Percentiles rank a stretch among this genome's conserved stretches.
phyloP scores from a whole-genome alignment of 495 filamentous ascomycete species.

The Trichoderma parareesei region DNA sequence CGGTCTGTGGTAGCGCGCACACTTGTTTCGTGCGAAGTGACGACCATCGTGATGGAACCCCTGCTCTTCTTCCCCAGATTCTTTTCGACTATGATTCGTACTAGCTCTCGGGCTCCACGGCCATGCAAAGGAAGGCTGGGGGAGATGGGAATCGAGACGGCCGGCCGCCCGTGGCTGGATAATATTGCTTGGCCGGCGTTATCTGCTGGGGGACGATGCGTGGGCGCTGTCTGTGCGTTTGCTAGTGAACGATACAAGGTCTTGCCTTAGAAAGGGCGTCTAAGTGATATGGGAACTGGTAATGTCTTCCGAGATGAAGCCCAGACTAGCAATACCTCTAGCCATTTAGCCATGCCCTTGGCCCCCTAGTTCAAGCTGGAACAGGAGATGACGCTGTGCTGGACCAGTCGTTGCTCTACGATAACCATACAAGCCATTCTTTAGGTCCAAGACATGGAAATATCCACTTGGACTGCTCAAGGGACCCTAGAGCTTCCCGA shows the following conservation, averaged over 20 bases:
- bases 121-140: not conserved
- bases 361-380: not conserved
- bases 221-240: not conserved
- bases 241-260: too few relatives aligned
- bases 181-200: not conserved
- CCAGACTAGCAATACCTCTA: too few relatives aligned
- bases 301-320: too few relatives aligned
- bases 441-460: not conserved
- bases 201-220: not conserved
- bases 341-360: not conserved
- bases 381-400: not conserved
- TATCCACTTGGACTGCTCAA: conserved; percentile 2
- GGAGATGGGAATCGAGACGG: not conserved
- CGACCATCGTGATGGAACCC: conserved; percentile 5
- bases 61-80: conserved; percentile 4
- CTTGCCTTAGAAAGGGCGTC: too few relatives aligned
- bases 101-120: not conserved
- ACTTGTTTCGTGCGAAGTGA: not conserved
- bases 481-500: not conserved
- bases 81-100: not conserved
- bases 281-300: too few relatives aligned
- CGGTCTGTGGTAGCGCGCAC: not conserved
- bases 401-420: not conserved
- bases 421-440: not conserved
- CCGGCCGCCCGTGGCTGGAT: not conserved